Conservation (phyloP, 2,329 filamentous ascomycete species). For the Cercospora sp. region DNA sequence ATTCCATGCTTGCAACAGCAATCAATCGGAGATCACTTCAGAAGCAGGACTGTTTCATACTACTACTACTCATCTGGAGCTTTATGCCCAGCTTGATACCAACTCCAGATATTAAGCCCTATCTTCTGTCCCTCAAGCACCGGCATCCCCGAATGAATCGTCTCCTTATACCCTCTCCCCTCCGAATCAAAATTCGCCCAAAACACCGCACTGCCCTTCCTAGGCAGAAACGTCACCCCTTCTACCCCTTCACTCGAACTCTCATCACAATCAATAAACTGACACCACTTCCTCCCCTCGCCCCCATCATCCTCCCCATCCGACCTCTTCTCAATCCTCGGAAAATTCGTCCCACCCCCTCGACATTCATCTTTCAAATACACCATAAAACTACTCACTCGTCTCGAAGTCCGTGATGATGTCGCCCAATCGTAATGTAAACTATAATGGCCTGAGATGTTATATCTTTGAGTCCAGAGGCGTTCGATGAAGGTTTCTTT, state of each 20-base stretch:
- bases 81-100: slow-evolving; percentile 49
- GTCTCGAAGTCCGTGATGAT: slow-evolving; percentile 34
- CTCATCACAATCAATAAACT: slow-evolving; percentile 60
- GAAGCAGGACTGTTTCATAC: neutral
- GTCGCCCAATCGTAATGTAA: slow-evolving; percentile 61
- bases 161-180: slow-evolving; percentile 58
- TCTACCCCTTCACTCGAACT: no score
- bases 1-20: neutral
- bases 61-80: slow-evolving; percentile 5
- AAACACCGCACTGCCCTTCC: slow-evolving; percentile 60
- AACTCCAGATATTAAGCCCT: slow-evolving; percentile 66
- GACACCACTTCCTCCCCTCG: slow-evolving; percentile 54
- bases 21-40: neutral
- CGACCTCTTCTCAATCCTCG: slow-evolving; percentile 48
- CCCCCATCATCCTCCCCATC: slow-evolving; percentile 31
- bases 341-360: slow-evolving; percentile 63
- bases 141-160: slow-evolving; percentile 62
- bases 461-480: slow-evolving; percentile 62
- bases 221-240: slow-evolving; percentile 60
- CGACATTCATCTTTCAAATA: slow-evolving; percentile 55
- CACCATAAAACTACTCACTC: slow-evolving; percentile 63
- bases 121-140: slow-evolving; percentile 58
- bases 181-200: slow-evolving; percentile 61
- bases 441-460: slow-evolving; percentile 57
- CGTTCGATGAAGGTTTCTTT: slow-evolving; percentile 59